Evolutionary conservation across 768 basidiomycete species (phyloP), one percentile per base, ranked within the genome.

Genomic region (Phallus indusiatus): DNA sequence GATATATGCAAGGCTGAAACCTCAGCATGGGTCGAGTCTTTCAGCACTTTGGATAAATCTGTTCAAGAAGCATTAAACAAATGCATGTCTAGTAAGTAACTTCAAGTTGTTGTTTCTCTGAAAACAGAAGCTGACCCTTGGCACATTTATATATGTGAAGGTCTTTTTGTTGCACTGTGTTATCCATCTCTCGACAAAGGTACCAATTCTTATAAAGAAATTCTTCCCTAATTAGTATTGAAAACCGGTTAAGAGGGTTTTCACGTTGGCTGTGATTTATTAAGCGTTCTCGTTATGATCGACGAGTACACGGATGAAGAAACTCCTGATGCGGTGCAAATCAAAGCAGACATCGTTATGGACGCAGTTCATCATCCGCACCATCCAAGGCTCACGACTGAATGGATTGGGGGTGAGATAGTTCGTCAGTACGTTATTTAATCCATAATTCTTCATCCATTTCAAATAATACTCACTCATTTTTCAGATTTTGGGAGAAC

Each of bases 241-340:
- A n/a, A n/a, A n/a, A n/a, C n/a, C n/a, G n/a, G n/a, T n/a, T 42
- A 3, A 70, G 71, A 66, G 34, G 69, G 63, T 47, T 65, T 36
- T 20, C 70, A 76, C 16, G 67, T 72, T 11, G 73, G 69, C 9
- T 78, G 79, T 55, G 80, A 81, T 58, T 65, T 81, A 53, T 79
- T 82, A 76, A 74, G 77, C 42, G 61, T 80, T 6, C 72, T 79
- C 63, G 81, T 78, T 62, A 56, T 81, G 42, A 71, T 76, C 63
- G 81, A 83, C 63, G 77, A 80, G 63, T 73, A 76, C 61, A 75
- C 78, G 7, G 81, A 83, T 66, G 66, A 73, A 16, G 69, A 69
- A 0, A 61, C 69, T 21, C 68, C 64, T 0, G 36, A 65, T 0
- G 71, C 63, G 5, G 77, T 72, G 7, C 69, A 67, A 1, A 35